Evolutionary conservation across 129 eudicot species (phyloP).

Genomic region (Saussurea involucrata): DNA sequence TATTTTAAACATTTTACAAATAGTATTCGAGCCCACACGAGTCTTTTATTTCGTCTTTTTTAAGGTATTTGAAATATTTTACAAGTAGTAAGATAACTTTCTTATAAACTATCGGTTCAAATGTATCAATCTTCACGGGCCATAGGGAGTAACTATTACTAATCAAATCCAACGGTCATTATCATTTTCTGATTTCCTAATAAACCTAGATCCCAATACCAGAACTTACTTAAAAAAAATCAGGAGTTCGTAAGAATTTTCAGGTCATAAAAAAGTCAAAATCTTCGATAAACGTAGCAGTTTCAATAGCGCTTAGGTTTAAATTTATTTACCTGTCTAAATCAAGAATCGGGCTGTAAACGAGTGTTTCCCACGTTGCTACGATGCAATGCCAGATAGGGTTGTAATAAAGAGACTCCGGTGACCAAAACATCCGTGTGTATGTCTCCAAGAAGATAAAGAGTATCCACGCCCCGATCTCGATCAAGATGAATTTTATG

Average conservation of each 20-base stretch:
- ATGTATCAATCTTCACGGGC: background rate
- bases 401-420: slow-evolving; percentile 94
- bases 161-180: background rate
- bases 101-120: background rate
- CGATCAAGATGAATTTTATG: slow-evolving; percentile 73
- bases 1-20: too few species aligned
- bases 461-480: slow-evolving; percentile 92
- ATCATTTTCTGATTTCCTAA: background rate
- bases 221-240: background rate
- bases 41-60: background rate
- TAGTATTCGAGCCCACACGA: background rate
- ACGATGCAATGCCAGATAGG: slow-evolving; percentile 93
- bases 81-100: too few species aligned
- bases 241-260: background rate
- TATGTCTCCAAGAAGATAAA: slow-evolving; percentile 93
- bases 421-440: slow-evolving; percentile 97
- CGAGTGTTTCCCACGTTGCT: slow-evolving; percentile 88
- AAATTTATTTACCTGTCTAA: slow-evolving; percentile 74
- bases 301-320: background rate
- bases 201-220: background rate
- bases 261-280: background rate
- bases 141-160: background rate
- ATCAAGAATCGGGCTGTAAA: slow-evolving; percentile 89
- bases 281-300: background rate
- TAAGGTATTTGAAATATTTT: background rate